A percentile compares a stretch with the other conserved stretches of the same genome.
phyloP scores from a whole-genome alignment of 352 stramenopile species.

The Elongisporangium anandrum region DNA sequence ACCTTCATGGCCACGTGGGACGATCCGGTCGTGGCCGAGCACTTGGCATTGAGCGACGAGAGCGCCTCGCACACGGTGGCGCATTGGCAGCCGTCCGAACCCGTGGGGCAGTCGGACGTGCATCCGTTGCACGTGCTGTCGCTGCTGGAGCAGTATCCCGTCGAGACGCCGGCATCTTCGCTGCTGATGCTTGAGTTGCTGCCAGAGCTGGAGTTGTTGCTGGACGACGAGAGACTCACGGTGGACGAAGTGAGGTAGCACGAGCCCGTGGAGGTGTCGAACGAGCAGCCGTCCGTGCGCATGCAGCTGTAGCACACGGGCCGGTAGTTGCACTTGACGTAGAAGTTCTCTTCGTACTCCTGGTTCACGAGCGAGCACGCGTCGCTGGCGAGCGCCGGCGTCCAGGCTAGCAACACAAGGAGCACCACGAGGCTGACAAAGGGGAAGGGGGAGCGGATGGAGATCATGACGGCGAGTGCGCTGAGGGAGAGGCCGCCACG shows the following conservation, averaged over 20 bases:
- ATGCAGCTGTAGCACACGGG: conserved; percentile 2
- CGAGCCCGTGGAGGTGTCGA: not conserved
- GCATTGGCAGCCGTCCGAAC: not conserved
- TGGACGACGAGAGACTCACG: not conserved
- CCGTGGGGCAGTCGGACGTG: not conserved
- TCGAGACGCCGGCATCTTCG: not conserved
- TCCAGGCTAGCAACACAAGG: not conserved
- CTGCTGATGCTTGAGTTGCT: not conserved
- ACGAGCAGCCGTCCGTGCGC: not conserved
- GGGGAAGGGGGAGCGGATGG: not conserved
- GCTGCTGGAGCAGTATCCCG: not conserved
- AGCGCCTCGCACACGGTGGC: not conserved
- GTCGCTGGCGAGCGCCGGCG: not conserved
- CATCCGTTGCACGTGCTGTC: not conserved
- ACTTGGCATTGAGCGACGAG: not conserved
- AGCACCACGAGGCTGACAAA: not conserved
- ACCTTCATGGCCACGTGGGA: not conserved
- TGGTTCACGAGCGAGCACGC: not conserved
- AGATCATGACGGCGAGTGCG: not conserved
- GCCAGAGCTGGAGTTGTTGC: not conserved
- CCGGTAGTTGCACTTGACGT: not conserved
- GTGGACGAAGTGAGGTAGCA: not conserved
- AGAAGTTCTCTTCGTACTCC: not conserved
- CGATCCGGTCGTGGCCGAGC: not conserved
- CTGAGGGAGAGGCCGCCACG: not conserved